Conservation (phyloP, 345 rosid genomes). For the Gossypium anomalum region DNA sequence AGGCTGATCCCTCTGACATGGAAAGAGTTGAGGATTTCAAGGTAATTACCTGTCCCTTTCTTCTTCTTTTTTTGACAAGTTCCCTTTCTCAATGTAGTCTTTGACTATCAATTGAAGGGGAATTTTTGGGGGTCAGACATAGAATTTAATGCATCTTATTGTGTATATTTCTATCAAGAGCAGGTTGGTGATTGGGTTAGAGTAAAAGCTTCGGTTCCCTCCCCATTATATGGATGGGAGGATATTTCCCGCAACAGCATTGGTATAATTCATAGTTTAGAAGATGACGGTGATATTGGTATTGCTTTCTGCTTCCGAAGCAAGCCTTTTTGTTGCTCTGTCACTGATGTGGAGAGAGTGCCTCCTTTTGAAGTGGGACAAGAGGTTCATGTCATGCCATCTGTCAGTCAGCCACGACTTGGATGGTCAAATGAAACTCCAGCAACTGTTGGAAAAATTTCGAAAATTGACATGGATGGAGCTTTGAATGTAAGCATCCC, state of each 20-base stretch:
- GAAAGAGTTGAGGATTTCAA: conserved; percentile 91
- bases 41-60: conserved; percentile 38
- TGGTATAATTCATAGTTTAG: conserved; percentile 88
- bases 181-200: conserved; percentile 99
- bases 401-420: conserved; percentile 81
- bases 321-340: conserved; percentile 84
- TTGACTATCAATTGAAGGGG: neutral
- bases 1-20: conserved; percentile 99
- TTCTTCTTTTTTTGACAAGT: too few relatives aligned
- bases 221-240: conserved; percentile 97
- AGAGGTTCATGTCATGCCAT: conserved; percentile 71
- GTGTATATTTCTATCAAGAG: conserved; percentile 12
- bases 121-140: neutral
- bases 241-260: conserved; percentile 71
- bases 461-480: conserved; percentile 91
- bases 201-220: conserved; percentile 88
- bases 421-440: conserved; percentile 97
- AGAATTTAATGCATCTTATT: conserved; percentile 4
- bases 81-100: neutral
- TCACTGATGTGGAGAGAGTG: conserved; percentile 88
- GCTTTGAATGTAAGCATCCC: conserved; percentile 71
- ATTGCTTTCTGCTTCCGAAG: conserved; percentile 90
- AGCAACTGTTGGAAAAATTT: conserved; percentile 82
- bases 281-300: conserved; percentile 90
- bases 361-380: conserved; percentile 82